Percentiles rank a stretch among this genome's conserved stretches.
phyloP scores from a whole-genome alignment of 352 stramenopile species.

The Paralagenidium karlingii region DNA sequence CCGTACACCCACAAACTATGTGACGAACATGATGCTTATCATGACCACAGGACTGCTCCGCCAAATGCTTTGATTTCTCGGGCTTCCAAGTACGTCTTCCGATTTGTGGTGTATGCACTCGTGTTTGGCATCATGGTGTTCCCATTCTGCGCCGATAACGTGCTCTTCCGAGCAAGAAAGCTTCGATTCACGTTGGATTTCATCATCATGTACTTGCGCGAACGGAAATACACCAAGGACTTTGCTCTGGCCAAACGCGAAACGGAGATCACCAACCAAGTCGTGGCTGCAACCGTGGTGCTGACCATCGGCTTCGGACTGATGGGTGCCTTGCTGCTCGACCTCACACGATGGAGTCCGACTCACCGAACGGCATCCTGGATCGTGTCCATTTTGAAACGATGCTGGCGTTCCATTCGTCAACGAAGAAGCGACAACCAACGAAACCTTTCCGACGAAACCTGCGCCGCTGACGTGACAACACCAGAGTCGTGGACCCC shows the following conservation, averaged over 20 bases:
- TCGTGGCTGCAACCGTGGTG: conserved; percentile 2
- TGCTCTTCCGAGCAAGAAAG: conserved; percentile 18
- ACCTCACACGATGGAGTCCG: conserved; percentile 18
- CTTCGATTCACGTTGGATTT: conserved; percentile 37
- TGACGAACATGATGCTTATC: no score
- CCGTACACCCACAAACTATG: no score
- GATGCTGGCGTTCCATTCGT: neutral
- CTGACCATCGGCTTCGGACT: conserved; percentile 11
- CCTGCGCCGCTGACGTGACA: neutral
- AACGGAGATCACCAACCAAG: conserved; percentile 8
- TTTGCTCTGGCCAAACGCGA: conserved; percentile 18
- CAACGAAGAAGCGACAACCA: neutral
- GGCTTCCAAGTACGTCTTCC: no score
- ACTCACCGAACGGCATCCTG: conserved; percentile 2
- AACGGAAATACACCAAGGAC: conserved; percentile 12
- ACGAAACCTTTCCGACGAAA: no score
- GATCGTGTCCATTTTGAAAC: no score
- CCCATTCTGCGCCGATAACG: conserved; percentile 17
- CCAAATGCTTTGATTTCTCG: no score
- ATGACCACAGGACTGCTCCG: no score
- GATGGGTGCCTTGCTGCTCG: conserved; percentile 7
- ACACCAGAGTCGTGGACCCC: no score
- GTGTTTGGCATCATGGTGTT: conserved; percentile 18
- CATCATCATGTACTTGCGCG: conserved; percentile 18
- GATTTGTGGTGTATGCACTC: conserved; percentile 16